Percentiles rank a stretch among this genome's conserved stretches.
Conservation (phyloP, 208 protist species). For the Trichomonas tenax region DNA sequence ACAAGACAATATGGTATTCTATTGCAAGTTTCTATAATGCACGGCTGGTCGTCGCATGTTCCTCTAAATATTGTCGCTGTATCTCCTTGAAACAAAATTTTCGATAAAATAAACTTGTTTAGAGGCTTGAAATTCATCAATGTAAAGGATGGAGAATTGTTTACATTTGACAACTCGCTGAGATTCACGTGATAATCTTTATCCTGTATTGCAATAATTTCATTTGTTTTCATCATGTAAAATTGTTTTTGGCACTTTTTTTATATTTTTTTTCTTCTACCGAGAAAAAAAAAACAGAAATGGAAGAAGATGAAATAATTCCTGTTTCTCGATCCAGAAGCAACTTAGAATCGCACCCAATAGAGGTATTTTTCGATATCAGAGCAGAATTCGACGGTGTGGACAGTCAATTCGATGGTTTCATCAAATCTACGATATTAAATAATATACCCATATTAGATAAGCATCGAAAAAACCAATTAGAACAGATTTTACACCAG, state of each 20-base stretch:
- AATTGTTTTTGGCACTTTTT: no score
- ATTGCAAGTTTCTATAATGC: not conserved
- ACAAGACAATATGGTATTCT: not conserved
- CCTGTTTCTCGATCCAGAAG: not conserved
- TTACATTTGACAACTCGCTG: not conserved
- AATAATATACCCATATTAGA: not conserved
- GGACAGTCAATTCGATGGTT: not conserved
- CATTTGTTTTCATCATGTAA: no score
- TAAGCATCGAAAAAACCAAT: not conserved
- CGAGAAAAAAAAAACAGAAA: not conserved
- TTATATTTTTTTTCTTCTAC: no score
- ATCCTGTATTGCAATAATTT: not conserved
- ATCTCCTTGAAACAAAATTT: not conserved
- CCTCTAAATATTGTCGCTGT: not conserved
- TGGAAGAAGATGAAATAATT: not conserved
- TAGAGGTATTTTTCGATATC: not conserved
- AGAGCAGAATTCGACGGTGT: not conserved
- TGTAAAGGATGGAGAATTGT: not conserved
- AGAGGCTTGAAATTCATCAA: not conserved
- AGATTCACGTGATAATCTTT: not conserved
- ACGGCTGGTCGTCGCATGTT: no score
- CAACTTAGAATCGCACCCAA: not conserved
- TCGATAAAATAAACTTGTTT: not conserved
- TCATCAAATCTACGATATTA: not conserved
- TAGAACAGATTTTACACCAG: not conserved